Conservation (phyloP, 768 basidiomycete species). For the Russula griseocarnosa region DNA sequence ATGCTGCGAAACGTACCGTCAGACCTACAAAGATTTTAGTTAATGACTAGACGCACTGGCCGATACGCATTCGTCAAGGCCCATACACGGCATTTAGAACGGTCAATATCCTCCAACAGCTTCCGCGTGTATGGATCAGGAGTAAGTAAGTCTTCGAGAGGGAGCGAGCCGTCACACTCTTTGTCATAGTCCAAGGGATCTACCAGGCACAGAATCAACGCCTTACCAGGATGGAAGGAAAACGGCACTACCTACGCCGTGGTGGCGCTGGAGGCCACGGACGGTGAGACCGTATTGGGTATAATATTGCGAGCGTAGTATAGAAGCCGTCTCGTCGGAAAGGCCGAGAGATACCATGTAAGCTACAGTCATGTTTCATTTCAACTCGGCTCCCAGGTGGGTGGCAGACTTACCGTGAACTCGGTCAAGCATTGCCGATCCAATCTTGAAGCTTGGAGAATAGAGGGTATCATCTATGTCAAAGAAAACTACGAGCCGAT, state of each 20-base stretch:
- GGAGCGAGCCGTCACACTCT: conserved; percentile 79
- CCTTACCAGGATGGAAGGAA: background rate
- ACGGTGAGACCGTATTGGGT: conserved; percentile 78
- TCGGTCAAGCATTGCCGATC: conserved; percentile 71
- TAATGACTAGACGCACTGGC: conserved; percentile 43
- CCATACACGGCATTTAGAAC: conserved; percentile 75
- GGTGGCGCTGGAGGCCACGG: conserved; percentile 71
- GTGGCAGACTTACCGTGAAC: conserved; percentile 57
- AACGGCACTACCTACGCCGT: conserved; percentile 58
- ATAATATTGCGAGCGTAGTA: conserved; percentile 70
- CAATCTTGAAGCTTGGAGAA: conserved; percentile 68
- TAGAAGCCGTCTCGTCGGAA: conserved; percentile 61
- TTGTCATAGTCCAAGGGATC: conserved; percentile 82
- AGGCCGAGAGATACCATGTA: conserved; percentile 73
- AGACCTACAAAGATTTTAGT: background rate
- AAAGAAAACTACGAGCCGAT: conserved; percentile 65
- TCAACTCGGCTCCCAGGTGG: conserved; percentile 1
- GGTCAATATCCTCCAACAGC: conserved; percentile 75
- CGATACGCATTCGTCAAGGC: conserved; percentile 82
- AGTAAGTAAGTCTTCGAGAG: conserved; percentile 73
- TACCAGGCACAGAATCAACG: conserved; percentile 31
- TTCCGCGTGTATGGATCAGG: conserved; percentile 58
- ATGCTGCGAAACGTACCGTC: conserved; percentile 48
- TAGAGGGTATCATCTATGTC: conserved; percentile 91
- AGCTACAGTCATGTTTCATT: conserved; percentile 38